Evolutionary conservation across 768 basidiomycete species (phyloP), one percentile per base, ranked within the genome.

Genomic region (Amanita muscaria): DNA sequence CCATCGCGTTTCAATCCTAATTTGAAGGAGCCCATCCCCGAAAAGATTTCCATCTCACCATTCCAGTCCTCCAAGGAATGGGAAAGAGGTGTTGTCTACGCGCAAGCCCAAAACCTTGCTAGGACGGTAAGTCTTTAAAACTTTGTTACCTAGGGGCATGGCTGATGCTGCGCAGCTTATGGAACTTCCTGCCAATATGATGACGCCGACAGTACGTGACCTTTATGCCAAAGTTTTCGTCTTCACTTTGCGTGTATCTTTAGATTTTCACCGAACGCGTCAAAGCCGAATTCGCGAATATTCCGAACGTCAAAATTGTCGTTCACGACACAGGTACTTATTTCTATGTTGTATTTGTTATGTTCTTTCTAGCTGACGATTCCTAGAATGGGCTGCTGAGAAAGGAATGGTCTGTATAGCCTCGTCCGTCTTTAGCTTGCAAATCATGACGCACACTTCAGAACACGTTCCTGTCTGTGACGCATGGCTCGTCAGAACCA

Each of bases 381-480:
- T 9, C 44, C 12, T 49, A 86, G 85, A 68, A 2, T 93, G 89
- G 89, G 88, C 89, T 21, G 73, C 74, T 35, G 70, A 82, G 62
- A 87, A 86, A 65, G 80, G 80, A 46, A 93, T 92, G 90, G 84
- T 83, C 40, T 1, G 62, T 54, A 11, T 16, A 21, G 14, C 14
- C n/a, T 27, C 23, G 9, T 21, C 38, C 41, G 19, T 10, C 35
- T 14, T 34, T 16, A 3, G 15, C 45, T 25, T 37, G 43, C n/a
- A 9, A 46, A 27, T 10, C 32, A 15, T 40, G 29, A 47, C 19
- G 29, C 11, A 16, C 14, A 9, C 36, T 7, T 19, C 14, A 24
- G 84, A 74, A 79, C 50, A 80, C 84, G 5, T 90, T 93, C 75
- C 77, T 93, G 22, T 90, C 88, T 1, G 89, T 93, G 12, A 80